Base-by-base conservation (phyloP, 495 filamentous ascomycete genomes). In the Trypethelium eluteriae region DNA sequence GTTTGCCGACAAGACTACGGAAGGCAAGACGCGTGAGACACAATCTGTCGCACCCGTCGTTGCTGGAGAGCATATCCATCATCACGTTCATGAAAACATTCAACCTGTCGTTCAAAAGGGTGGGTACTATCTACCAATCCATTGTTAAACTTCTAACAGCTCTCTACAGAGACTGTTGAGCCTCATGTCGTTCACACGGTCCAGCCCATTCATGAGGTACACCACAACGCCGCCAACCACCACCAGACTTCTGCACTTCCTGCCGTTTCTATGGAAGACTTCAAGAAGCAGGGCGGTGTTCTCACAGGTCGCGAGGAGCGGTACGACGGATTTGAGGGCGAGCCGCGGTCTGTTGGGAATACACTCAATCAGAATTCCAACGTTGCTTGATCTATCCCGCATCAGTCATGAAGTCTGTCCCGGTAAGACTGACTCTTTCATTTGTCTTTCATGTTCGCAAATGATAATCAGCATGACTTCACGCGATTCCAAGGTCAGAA, bases 111-210 rank as follows among this genome's bases (percentile, higher is more conserved):
- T 89, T 35, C 80, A 88, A 53, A 86, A 87, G 70, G 70, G 73
- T 72, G 69, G 38, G 69, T 69, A 32, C 35, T 53, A 16, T 16
- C 6, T 38, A 50, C 32, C 2, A 38, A 38, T 49, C 50, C 12
- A 56, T 12, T 34, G 9, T 6, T n/a, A n/a, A 49, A 6, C 4
- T 66, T 14, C 50, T 67, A 34, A 63, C 41, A 38, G 25, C 18
- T 34, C 7, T 38, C n/a, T 59, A 32, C 64, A 74, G 86, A 88
- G 68, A 82, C 81, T 14, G 81, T 88, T 63, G 84, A 88, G 69
- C 85, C 86, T 5, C 78, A 79, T 5, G 84, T 89, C 25, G 80
- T 88, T 36, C 86, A 89, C 74, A 88, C 84, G 57, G 87, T 85
- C n/a, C 78, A 86, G 6, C 86, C 84, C 0, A 79, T 89, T 68